A percentile compares a stretch with the other conserved stretches of the same genome.
Conservation (phyloP, 176 grass and related monocot species). For the Lolium rigidum region DNA sequence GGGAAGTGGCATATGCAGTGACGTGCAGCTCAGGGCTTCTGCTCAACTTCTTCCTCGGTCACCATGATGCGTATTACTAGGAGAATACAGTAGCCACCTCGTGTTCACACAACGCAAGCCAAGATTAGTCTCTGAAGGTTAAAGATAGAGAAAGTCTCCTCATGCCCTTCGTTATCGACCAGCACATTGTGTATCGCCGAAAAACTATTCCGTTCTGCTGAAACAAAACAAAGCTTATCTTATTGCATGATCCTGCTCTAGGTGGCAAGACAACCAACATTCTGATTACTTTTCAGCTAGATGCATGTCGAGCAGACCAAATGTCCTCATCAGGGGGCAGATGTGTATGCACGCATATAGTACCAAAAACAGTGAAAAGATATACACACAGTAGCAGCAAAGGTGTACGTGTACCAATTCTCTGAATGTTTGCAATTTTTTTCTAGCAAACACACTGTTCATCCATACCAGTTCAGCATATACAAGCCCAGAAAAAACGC, state of each 20-base stretch:
- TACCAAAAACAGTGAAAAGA: background rate
- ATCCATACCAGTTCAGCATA: slow-evolving; percentile 15
- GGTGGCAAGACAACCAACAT: background rate
- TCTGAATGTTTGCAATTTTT: slow-evolving; percentile 41
- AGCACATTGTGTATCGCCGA: background rate
- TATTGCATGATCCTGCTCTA: background rate
- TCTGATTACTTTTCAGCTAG: background rate
- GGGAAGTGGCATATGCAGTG: slow-evolving; percentile 20
- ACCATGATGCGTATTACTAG: background rate
- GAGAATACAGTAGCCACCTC: background rate
- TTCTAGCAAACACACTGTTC: slow-evolving; percentile 23
- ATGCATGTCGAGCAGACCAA: background rate
- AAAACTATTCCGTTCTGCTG: background rate
- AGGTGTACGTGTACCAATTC: too few species aligned
- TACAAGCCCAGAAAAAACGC: slow-evolving; percentile 48
- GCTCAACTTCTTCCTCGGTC: background rate
- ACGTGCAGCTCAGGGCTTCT: slow-evolving; percentile 35
- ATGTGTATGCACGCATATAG: background rate
- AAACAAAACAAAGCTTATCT: background rate
- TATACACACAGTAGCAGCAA: background rate
- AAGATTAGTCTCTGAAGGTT: background rate
- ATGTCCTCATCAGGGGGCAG: background rate
- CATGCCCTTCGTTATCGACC: background rate
- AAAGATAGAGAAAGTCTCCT: background rate
- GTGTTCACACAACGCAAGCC: background rate